phyloP scores from a whole-genome alignment of 176 grass and related monocot genomes.

The Olyra latifolia region DNA sequence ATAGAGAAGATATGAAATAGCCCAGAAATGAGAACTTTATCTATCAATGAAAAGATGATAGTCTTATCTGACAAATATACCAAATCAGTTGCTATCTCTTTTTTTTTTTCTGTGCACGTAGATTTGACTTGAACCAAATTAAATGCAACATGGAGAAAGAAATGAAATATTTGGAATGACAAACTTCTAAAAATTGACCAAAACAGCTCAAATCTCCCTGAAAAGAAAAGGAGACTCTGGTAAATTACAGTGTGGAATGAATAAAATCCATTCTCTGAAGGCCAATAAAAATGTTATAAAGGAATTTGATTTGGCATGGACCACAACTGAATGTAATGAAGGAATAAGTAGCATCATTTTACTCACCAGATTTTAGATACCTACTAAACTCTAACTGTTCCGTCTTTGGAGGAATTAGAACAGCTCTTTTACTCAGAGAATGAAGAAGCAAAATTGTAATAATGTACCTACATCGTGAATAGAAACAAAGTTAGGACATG shows the following conservation, averaged over 20 bases:
- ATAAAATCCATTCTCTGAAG: constrained; percentile 25
- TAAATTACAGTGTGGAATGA: constrained; percentile 20
- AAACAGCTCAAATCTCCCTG: background rate
- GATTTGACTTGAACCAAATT: constrained; percentile 10
- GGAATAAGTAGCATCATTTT: background rate
- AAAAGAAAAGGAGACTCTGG: background rate
- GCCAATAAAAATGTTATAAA: background rate
- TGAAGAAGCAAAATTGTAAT: constrained; percentile 73
- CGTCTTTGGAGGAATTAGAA: constrained; percentile 78
- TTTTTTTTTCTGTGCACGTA: background rate
- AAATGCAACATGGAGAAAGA: constrained; percentile 21
- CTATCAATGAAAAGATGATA: background rate
- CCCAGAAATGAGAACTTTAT: background rate
- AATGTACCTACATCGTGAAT: constrained; percentile 55
- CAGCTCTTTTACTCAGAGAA: constrained; percentile 76
- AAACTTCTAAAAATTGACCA: constrained; percentile 22
- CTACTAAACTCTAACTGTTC: constrained; percentile 78
- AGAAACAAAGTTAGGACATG: constrained; percentile 7
- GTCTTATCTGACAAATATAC: background rate
- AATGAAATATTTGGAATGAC: background rate
- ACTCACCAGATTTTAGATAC: constrained; percentile 94
- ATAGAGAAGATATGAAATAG: constrained; percentile 1
- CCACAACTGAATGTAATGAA: constrained; percentile 10
- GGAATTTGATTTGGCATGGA: constrained; percentile 11
- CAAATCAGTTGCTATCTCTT: background rate